These are phyloP conservation scores for Cinnamomum micranthum DNA, from an alignment of 164 flowering plant genomes.

Conservation along the genomic window DNA sequence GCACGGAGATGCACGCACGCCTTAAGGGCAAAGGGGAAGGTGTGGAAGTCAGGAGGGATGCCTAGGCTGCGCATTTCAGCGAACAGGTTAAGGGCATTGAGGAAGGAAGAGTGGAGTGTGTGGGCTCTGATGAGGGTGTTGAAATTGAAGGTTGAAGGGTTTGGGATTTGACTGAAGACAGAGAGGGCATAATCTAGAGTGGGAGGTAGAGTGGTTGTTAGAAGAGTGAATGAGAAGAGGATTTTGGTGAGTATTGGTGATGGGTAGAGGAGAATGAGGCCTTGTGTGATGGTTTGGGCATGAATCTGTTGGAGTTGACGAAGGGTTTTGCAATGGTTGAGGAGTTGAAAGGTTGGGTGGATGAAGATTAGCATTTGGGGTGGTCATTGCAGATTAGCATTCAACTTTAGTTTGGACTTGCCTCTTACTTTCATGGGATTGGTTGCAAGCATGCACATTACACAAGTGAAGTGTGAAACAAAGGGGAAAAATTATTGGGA, in stretches of 20 bases:
- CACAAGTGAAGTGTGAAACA: too few relatives aligned
- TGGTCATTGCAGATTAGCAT: not conserved
- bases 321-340: slow-evolving; percentile 39
- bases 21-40: slow-evolving; percentile 61
- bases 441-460: too few relatives aligned
- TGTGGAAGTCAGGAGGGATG: slow-evolving; percentile 54
- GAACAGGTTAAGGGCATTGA: slow-evolving; percentile 42
- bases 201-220: slow-evolving; percentile 5
- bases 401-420: too few relatives aligned
- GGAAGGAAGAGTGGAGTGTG: slow-evolving; percentile 42
- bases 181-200: slow-evolving; percentile 33
- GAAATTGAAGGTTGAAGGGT: slow-evolving; percentile 56
- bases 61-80: slow-evolving; percentile 40
- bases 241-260: slow-evolving; percentile 33
- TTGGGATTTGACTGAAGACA: slow-evolving; percentile 42
- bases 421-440: too few relatives aligned
- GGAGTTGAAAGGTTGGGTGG: slow-evolving; percentile 12
- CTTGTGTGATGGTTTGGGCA: slow-evolving; percentile 47
- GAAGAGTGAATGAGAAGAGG: slow-evolving; percentile 40
- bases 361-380: slow-evolving; percentile 6
- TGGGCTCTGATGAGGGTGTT: slow-evolving; percentile 52
- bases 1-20: slow-evolving; percentile 31
- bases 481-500: too few relatives aligned
- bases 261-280: slow-evolving; percentile 25
- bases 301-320: slow-evolving; percentile 55